Evolutionary conservation across 2,329 filamentous ascomycete genomes (phyloP).

Genomic region (Apiospora pterosperma): DNA sequence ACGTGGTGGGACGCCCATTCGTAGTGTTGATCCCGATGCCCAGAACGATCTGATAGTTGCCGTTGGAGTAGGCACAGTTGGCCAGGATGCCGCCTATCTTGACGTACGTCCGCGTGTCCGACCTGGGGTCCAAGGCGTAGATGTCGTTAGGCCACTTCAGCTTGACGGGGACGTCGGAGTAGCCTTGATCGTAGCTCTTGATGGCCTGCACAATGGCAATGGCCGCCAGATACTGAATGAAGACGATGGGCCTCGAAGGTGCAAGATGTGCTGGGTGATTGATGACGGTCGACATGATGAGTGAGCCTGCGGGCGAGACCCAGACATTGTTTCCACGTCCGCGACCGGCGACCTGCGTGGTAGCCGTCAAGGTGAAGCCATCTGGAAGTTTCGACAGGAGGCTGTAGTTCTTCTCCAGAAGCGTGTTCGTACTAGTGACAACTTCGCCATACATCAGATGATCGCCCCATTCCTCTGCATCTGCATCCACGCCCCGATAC

Average conservation of each 20-base stretch:
- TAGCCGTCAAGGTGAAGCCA: constrained; percentile 86
- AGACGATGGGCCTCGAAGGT: constrained; percentile 75
- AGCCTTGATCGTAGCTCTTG: constrained; percentile 73
- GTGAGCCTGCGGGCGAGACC: constrained; percentile 81
- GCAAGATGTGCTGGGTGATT: constrained; percentile 76
- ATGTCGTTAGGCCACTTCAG: constrained; percentile 99
- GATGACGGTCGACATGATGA: constrained; percentile 87
- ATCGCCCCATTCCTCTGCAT: constrained; percentile 69
- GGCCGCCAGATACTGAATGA: constrained; percentile 89
- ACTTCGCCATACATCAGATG: constrained; percentile 85
- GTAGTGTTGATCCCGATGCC: constrained; percentile 85
- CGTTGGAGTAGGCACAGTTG: constrained; percentile 76
- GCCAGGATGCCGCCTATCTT: constrained; percentile 94
- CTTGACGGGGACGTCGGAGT: constrained; percentile 72
- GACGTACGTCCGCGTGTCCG: constrained; percentile 58
- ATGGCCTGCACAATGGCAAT: constrained; percentile 84
- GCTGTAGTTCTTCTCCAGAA: constrained; percentile 85
- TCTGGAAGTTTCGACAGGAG: constrained; percentile 73
- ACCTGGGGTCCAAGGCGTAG: constrained; percentile 65
- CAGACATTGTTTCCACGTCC: constrained; percentile 92
- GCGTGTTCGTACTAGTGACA: constrained; percentile 88
- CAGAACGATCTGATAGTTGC: constrained; percentile 78
- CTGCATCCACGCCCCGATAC: constrained; percentile 58
- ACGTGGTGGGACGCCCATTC: constrained; percentile 83
- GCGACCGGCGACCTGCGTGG: constrained; percentile 81